These are phyloP conservation scores for Oryza australiensis DNA, from an alignment of 176 grass and related monocot species.

Conservation along the genomic window DNA sequence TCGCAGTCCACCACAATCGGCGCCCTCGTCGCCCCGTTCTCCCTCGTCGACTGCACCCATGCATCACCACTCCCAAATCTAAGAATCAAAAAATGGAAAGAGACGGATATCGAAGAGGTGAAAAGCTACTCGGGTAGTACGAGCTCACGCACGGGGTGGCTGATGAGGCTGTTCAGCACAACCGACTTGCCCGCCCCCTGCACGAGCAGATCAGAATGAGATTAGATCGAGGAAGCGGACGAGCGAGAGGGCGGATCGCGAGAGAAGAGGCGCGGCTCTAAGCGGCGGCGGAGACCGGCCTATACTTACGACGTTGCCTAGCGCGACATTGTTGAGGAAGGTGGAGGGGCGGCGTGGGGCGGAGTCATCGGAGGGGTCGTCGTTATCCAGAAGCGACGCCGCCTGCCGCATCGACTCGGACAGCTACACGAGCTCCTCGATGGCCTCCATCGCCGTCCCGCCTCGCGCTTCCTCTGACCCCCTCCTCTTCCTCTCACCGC, in stretches of 20 bases:
- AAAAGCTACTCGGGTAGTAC: not conserved
- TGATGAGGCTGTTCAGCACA: slow-evolving; percentile 87
- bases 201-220: slow-evolving; percentile 14
- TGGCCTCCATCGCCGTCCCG: slow-evolving; percentile 73
- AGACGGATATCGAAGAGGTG: not conserved
- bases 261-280: slow-evolving; percentile 3
- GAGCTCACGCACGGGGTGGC: slow-evolving; percentile 72
- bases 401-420: slow-evolving; percentile 87
- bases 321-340: slow-evolving; percentile 84
- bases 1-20: slow-evolving; percentile 82
- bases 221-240: slow-evolving; percentile 46
- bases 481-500: not conserved
- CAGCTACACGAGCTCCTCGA: slow-evolving; percentile 83
- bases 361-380: slow-evolving; percentile 69
- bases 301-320: slow-evolving; percentile 87
- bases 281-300: not conserved
- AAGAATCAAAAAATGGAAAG: slow-evolving; percentile 17
- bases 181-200: slow-evolving; percentile 93
- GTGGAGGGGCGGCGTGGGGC: slow-evolving; percentile 61
- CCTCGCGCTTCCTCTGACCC: not conserved
- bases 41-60: slow-evolving; percentile 76
- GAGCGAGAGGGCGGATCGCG: slow-evolving; percentile 27
- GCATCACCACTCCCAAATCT: slow-evolving; percentile 11
- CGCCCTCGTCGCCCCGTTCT: slow-evolving; percentile 90
- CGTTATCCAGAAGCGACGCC: slow-evolving; percentile 78